A percentile compares a stretch with the other conserved stretches of the same genome.
phyloP scores from a whole-genome alignment of 2,329 filamentous ascomycete genomes.

The Emmonsia crescens region DNA sequence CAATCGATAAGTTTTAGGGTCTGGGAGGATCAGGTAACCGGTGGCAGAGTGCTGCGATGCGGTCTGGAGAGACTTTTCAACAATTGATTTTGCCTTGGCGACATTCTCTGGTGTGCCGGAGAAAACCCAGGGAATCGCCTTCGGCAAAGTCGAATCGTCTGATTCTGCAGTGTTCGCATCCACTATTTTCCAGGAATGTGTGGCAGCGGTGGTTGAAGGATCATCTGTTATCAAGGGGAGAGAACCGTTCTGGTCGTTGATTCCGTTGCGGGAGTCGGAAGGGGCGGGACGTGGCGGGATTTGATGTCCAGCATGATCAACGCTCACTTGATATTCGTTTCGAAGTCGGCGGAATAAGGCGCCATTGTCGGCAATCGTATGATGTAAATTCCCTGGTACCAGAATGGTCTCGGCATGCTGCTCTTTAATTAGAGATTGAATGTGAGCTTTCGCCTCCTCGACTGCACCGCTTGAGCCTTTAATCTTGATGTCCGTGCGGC shows the following conservation, averaged over 20 bases:
- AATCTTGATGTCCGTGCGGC: constrained; percentile 76
- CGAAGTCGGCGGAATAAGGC: constrained; percentile 86
- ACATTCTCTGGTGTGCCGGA: constrained; percentile 68
- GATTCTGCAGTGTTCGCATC: constrained; percentile 33
- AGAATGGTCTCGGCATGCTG: constrained; percentile 80
- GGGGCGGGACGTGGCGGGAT: constrained; percentile 58
- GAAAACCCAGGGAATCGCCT: constrained; percentile 69
- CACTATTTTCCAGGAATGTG: constrained; percentile 75
- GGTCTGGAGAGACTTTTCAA: constrained; percentile 62
- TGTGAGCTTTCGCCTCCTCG: constrained; percentile 76
- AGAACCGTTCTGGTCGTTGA: constrained; percentile 45
- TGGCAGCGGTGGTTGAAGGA: constrained; percentile 50
- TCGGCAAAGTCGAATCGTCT: constrained; percentile 21
- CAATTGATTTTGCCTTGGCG: constrained; percentile 64
- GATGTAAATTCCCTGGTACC: constrained; percentile 72
- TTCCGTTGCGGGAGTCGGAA: constrained; percentile 39
- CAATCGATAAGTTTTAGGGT: constrained; percentile 78
- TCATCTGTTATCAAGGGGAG: constrained; percentile 94
- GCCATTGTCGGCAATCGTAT: constrained; percentile 70
- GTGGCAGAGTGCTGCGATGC: constrained; percentile 44
- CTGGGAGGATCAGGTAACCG: constrained; percentile 81
- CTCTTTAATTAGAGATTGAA: constrained; percentile 64
- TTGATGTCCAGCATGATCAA: constrained; percentile 78
- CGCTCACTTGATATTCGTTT: constrained; percentile 75
- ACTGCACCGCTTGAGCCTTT: constrained; percentile 68